Evolutionary conservation across 441 rosid genomes (phyloP).

Genomic region (Croton laevigatus): DNA sequence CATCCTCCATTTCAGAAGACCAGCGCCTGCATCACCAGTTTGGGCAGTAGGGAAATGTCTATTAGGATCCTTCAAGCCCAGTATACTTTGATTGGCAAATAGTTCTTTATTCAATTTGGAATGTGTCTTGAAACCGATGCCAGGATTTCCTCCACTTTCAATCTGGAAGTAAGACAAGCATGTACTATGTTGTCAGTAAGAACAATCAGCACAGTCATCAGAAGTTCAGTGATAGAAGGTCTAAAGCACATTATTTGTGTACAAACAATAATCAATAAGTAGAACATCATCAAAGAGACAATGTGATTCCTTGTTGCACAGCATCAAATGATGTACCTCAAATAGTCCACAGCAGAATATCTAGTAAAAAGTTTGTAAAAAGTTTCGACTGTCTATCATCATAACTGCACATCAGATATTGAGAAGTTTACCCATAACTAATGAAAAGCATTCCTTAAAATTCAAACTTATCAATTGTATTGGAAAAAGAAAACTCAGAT

Average conservation of each 20-base stretch:
- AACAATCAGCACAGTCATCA: not conserved
- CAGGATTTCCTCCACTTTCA: slow-evolving; percentile 81
- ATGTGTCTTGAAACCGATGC: slow-evolving; percentile 85
- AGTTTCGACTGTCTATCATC: no score
- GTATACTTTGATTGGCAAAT: slow-evolving; percentile 68
- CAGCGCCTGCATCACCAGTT: slow-evolving; percentile 85
- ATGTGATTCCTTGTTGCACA: not conserved
- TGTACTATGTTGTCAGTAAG: slow-evolving; percentile 1
- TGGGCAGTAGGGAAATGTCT: slow-evolving; percentile 92
- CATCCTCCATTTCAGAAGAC: slow-evolving; percentile 98
- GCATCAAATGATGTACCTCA: not conserved
- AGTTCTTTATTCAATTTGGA: slow-evolving; percentile 91
- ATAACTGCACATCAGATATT: no score
- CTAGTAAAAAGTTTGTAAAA: no score
- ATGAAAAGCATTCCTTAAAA: no score
- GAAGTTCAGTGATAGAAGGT: not conserved
- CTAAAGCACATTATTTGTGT: not conserved
- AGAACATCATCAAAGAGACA: not conserved
- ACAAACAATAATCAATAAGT: not conserved
- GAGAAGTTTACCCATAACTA: no score
- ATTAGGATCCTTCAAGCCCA: slow-evolving; percentile 88
- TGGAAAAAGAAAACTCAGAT: no score
- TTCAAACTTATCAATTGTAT: no score
- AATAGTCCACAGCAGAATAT: no score
- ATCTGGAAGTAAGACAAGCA: slow-evolving; percentile 46